These are phyloP conservation scores for Macrocybe gigantea DNA, from an alignment of 768 basidiomycete species.

Conservation along the genomic window DNA sequence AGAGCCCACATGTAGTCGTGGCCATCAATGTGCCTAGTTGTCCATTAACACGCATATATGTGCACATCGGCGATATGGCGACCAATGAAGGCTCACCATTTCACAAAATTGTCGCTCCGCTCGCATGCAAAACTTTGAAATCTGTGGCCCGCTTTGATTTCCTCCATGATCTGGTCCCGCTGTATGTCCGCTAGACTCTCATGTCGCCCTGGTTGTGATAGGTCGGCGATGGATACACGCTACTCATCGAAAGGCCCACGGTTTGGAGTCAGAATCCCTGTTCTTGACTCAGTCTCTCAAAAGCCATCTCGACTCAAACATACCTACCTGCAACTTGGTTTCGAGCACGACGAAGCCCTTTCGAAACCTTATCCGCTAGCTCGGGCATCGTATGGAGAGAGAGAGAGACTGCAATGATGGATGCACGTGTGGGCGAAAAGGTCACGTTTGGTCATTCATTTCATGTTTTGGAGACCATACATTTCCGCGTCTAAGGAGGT, in stretches of 20 bases:
- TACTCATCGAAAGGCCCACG: conserved; percentile 22
- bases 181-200: conserved; percentile 69
- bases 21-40: conserved; percentile 80
- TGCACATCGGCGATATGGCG: not conserved
- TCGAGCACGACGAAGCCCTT: conserved; percentile 33
- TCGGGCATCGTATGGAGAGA: not conserved
- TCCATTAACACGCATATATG: not conserved
- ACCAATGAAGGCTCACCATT: conserved; percentile 51
- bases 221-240: not conserved
- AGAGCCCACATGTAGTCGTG: conserved; percentile 97
- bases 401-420: no score
- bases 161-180: conserved; percentile 62
- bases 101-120: conserved; percentile 65
- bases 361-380: conserved; percentile 18
- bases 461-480: no score
- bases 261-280: conserved; percentile 41
- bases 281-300: not conserved
- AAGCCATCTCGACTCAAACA: not conserved
- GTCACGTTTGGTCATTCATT: no score
- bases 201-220: conserved; percentile 46
- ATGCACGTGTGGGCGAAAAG: no score
- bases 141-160: conserved; percentile 76
- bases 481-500: no score
- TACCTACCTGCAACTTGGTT: conserved; percentile 29
- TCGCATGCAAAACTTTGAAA: conserved; percentile 81